Evolutionary conservation across 1,284 basidiomycete genomes (phyloP).

Genomic region (Cryptococcus depauperatus): DNA sequence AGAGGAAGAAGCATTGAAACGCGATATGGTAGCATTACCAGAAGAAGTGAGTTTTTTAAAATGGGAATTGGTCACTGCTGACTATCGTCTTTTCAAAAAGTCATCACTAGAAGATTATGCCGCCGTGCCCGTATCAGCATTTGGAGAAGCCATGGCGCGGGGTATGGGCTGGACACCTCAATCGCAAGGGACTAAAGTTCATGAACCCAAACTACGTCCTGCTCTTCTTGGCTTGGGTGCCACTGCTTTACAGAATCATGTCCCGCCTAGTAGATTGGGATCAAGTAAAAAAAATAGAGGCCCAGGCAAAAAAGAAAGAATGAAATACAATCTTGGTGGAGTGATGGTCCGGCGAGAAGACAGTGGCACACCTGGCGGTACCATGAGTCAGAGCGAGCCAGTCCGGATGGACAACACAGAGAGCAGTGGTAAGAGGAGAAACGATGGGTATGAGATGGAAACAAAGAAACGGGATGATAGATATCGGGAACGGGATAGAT

Average conservation of each 20-base stretch:
- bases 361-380: conserved; percentile 5
- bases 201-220: conserved; percentile 69
- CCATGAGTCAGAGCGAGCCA: not conserved
- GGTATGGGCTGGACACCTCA: conserved; percentile 81
- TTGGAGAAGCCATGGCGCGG: conserved; percentile 84
- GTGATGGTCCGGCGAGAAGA: conserved; percentile 27
- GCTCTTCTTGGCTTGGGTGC: conserved; percentile 83
- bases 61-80: too few species aligned
- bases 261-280: conserved; percentile 23
- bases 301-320: conserved; percentile 23
- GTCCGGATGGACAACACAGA: conserved; percentile 9
- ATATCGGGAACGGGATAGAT: conserved; percentile 13
- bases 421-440: conserved; percentile 16
- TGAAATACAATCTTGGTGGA: conserved; percentile 37
- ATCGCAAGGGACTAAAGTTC: conserved; percentile 61
- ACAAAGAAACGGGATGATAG: conserved; percentile 14
- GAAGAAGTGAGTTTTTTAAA: conserved; percentile 47
- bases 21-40: conserved; percentile 70
- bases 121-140: conserved; percentile 82
- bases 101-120: conserved; percentile 79
- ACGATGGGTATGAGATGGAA: conserved; percentile 11
- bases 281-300: conserved; percentile 24
- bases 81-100: conserved; percentile 9
- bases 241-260: conserved; percentile 50
- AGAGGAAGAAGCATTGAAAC: conserved; percentile 70